Percentiles rank a stretch among this genome's conserved stretches.
These are phyloP conservation scores for Rhodotorula graminis DNA, from an alignment of 768 basidiomycete genomes.

Conservation along the genomic window DNA sequence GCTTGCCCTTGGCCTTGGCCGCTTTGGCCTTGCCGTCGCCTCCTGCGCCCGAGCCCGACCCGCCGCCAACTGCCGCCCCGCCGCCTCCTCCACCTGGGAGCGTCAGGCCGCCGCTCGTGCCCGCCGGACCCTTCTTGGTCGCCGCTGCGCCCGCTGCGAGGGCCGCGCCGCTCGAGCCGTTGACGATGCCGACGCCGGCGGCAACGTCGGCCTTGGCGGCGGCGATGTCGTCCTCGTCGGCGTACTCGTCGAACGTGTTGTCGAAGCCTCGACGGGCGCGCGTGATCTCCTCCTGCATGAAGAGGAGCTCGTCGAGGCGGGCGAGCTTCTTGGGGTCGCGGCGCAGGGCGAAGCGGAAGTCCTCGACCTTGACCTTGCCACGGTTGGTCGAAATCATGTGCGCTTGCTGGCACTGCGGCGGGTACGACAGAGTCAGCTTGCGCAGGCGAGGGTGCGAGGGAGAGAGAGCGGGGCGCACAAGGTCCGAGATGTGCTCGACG, in stretches of 20 bases:
- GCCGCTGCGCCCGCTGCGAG: not conserved
- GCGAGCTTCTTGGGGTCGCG: slow-evolving; percentile 85
- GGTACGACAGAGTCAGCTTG: not conserved
- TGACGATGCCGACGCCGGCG: not conserved
- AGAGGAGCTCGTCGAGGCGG: slow-evolving; percentile 81
- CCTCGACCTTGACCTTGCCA: slow-evolving; percentile 60
- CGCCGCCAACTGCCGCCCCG: not conserved
- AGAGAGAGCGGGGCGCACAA: slow-evolving; percentile 57
- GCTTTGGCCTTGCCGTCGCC: not conserved
- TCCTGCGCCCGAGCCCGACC: not conserved
- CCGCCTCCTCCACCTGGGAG: not conserved
- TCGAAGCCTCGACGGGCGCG: slow-evolving; percentile 54
- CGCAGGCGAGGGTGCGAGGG: not conserved
- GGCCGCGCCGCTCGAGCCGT: not conserved
- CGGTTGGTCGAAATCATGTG: slow-evolving; percentile 30
- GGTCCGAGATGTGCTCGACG: slow-evolving; percentile 81
- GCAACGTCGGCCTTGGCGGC: slow-evolving; percentile 3
- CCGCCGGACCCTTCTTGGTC: not conserved
- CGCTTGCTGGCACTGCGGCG: slow-evolving; percentile 37
- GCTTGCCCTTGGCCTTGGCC: slow-evolving; percentile 12
- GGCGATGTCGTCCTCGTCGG: slow-evolving; percentile 21
- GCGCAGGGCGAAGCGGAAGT: slow-evolving; percentile 71
- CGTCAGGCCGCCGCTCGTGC: not conserved
- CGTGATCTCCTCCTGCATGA: slow-evolving; percentile 92
- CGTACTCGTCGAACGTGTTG: slow-evolving; percentile 22